Base-by-base conservation (phyloP, 202 grass and related monocot genomes). In the Miscanthus sacchariflorus region DNA sequence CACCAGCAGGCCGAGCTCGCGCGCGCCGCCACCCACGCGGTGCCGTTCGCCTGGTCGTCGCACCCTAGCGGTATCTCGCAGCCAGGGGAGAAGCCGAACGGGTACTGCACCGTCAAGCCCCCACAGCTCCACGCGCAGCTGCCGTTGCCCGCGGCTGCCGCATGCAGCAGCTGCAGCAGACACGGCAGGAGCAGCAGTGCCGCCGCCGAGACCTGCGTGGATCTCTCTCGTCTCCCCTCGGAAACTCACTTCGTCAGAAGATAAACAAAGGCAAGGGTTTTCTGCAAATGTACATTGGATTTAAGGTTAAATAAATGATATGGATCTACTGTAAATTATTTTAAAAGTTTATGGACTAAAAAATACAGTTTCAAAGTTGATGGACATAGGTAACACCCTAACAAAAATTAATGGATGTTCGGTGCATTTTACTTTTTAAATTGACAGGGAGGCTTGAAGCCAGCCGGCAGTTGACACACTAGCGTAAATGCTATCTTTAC, bases 21-120 rank as follows among this genome's bases (percentile, higher is more conserved):
- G 67, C 77, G 30, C 1, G 11, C 0, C 5, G 3, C 63, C 68
- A 87, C 28, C 36, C 27, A 81, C 39, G 72, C 42, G 14, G 6
- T 5, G 91, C 83, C 42, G 44, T 4, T 9, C 45, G 3, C 2
- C 9, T 1, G 18, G 80, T 88, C 28, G 28, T 30, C 50, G 81
- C 91, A 95, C 28, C 23, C 61, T 28, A 95, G 87, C 2, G 0
- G 74, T 39, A 95, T 69, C 43, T 12, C 6, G 93, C 93, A 95
- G 73, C 84, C 91, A 23, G 35, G 0, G 70, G 93, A 91, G 89
- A 95, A 95, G 82, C 93, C 89, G 87, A 95, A 95, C 44, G 93
- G 93, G 89, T 91, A 93, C 11, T 76, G 85, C 74, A 88, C 87
- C 13, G 12, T 25, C 42, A 70, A 5, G 70, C 1, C 0, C 21